A percentile compares a stretch with the other conserved stretches of the same genome.
Evolutionary conservation across 192 early-diverging fungal species (phyloP).

Genomic region (Coemansia sp.): DNA sequence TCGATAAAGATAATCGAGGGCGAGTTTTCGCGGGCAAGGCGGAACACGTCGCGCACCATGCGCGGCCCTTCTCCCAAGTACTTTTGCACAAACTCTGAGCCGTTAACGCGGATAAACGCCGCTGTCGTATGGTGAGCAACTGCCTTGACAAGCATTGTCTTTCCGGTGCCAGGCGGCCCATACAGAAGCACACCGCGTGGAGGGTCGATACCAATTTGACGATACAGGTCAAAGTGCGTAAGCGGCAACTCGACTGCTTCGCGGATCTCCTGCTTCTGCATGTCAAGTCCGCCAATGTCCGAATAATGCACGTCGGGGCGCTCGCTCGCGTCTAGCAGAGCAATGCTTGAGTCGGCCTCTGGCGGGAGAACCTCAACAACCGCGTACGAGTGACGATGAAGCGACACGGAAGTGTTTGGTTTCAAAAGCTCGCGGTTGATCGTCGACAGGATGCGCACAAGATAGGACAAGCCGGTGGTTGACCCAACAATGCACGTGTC

Average conservation of each 20-base stretch:
- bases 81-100: slow-evolving; percentile 99
- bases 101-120: slow-evolving; percentile 94
- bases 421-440: slow-evolving; percentile 97
- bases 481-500: slow-evolving; percentile 95
- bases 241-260: slow-evolving; percentile 98
- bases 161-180: slow-evolving; percentile 98
- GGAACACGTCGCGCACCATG: slow-evolving; percentile 97
- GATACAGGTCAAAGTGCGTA: slow-evolving; percentile 97
- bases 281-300: slow-evolving; percentile 86
- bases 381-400: slow-evolving; percentile 97
- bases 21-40: slow-evolving; percentile 95
- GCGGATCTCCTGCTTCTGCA: slow-evolving; percentile 90
- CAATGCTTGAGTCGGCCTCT: slow-evolving; percentile 91
- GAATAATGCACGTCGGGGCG: slow-evolving; percentile 80
- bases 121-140: slow-evolving; percentile 98
- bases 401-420: slow-evolving; percentile 88
- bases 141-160: slow-evolving; percentile 98
- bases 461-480: slow-evolving; percentile 88
- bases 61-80: slow-evolving; percentile 97
- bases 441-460: slow-evolving; percentile 94
- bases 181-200: slow-evolving; percentile 98
- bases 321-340: slow-evolving; percentile 79
- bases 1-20: slow-evolving; percentile 99
- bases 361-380: slow-evolving; percentile 97
- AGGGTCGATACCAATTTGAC: slow-evolving; percentile 98